Percentiles rank a stretch among this genome's conserved stretches.
Conservation (phyloP, 1,284 basidiomycete genomes). For the Ganoderma multipileum region DNA sequence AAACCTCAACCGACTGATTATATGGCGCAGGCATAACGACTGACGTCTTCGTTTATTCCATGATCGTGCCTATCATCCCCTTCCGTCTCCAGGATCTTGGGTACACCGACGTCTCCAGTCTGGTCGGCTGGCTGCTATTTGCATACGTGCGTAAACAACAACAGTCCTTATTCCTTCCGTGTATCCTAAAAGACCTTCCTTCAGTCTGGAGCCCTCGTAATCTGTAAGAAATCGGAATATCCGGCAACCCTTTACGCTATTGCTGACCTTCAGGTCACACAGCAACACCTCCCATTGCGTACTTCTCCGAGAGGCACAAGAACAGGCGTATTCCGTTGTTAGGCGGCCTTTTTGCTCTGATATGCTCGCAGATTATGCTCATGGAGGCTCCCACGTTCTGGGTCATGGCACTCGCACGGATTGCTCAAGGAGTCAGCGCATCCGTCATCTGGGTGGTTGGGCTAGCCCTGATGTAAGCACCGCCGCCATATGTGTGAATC, state of each 20-base stretch:
- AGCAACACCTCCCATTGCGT: constrained; percentile 78
- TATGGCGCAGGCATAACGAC: constrained; percentile 60
- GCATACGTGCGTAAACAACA: constrained; percentile 54
- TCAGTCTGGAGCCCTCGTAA: constrained; percentile 44
- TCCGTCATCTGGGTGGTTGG: constrained; percentile 82
- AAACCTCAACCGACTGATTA: background rate
- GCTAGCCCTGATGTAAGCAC: constrained; percentile 68
- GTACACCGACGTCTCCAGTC: constrained; percentile 58
- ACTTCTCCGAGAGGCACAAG: constrained; percentile 66
- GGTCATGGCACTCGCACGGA: constrained; percentile 75
- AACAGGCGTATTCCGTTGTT: constrained; percentile 66
- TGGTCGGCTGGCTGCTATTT: constrained; percentile 75
- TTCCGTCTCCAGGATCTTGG: constrained; percentile 69
- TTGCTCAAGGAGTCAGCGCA: constrained; percentile 76
- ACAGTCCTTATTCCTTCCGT: background rate
- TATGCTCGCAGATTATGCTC: constrained; percentile 71
- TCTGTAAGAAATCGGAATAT: constrained; percentile 33
- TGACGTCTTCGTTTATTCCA: constrained; percentile 71
- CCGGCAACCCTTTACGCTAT: background rate
- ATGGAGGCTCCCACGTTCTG: constrained; percentile 79
- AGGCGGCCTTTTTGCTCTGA: constrained; percentile 60
- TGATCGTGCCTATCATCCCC: constrained; percentile 78
- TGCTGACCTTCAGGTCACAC: constrained; percentile 7
- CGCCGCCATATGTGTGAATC: constrained; percentile 1
- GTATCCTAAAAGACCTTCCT: background rate